Evolutionary conservation across 768 basidiomycete genomes (phyloP), one percentile per base, ranked within the genome.

Genomic region (Tylopilus plumbeoviolaceoides): DNA sequence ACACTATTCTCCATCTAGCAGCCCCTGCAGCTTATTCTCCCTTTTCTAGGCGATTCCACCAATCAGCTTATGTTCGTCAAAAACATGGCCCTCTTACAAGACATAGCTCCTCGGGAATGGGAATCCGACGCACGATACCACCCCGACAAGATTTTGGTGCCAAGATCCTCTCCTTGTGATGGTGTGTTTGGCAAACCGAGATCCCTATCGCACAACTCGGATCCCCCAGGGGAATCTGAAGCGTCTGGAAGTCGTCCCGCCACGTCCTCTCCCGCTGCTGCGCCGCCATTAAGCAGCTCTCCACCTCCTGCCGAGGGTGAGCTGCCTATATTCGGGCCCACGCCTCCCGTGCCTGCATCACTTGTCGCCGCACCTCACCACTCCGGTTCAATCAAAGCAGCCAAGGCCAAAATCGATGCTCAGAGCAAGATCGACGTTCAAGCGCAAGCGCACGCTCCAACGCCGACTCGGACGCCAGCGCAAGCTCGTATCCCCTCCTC

Each of bases 401-500:
- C 59, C 6, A 73, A 70, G 6, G 72, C 7, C 14, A 20, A 41
- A 30, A 23, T 10, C 15, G 17, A 28, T 5, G 5, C 30, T 20
- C 21, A 31, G 17, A 31, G 5, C 5, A 23, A 11, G n/a, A 2
- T 12, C 12, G 8, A 18, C 14, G 4, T 15, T 18, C 44, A 15
- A n/a, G 21, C 23, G 1, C 46, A 20, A 21, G 4, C 31, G 4
- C 45, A 33, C 18, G 44, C 28, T 11, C 41, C 33, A 15, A 39
- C 23, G 11, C 54, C 31, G 58, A 54, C 61, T 3, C 75, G 65
- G 11, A 73, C 44, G 8, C 38, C 30, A 58, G 50, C 59, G 1
- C 55, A 57, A 61, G 56, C 62, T 3, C 75, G 63, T 5, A 74
- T 87, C 31, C 84, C 84, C 0, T 88, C 86, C 1, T 89, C 86